phyloP scores from a whole-genome alignment of 345 rosid species.

The Brassica rapa region DNA sequence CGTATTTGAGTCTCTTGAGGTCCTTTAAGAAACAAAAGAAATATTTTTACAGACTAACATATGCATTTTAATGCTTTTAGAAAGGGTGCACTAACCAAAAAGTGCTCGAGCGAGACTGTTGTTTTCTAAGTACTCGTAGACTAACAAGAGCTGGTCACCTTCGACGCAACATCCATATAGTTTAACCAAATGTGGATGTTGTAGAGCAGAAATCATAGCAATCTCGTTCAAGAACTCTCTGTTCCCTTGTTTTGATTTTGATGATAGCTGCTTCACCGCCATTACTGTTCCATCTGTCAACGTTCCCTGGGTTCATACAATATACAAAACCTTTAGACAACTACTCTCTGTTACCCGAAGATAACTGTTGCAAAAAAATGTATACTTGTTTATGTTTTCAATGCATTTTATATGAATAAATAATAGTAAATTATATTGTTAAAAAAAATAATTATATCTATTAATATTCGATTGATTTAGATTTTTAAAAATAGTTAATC shows the following conservation, averaged over 20 bases:
- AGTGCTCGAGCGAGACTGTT: conserved; percentile 58
- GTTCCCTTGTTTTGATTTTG: conserved; percentile 63
- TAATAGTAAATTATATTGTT: no score
- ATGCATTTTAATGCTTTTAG: not conserved
- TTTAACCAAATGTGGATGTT: conserved; percentile 62
- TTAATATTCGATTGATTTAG: no score
- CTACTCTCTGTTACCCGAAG: not conserved
- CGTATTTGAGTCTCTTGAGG: conserved; percentile 39
- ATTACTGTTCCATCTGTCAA: conserved; percentile 55
- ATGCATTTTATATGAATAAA: no score
- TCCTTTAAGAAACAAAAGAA: conserved; percentile 24
- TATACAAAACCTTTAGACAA: not conserved
- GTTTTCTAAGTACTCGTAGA: conserved; percentile 62
- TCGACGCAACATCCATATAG: conserved; percentile 59
- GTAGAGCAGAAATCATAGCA: conserved; percentile 61
- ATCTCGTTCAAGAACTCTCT: conserved; percentile 62
- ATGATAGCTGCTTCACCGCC: conserved; percentile 58
- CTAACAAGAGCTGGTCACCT: conserved; percentile 55
- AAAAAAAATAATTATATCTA: no score
- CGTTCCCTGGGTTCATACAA: conserved; percentile 43
- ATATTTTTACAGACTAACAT: not conserved
- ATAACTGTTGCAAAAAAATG: no score
- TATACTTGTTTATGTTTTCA: not conserved
- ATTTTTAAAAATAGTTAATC: no score
- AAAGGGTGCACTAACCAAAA: conserved; percentile 38